Evolutionary conservation across 306 rosid species (phyloP), one percentile per base, ranked within the genome.

Genomic region (Morella rubra): DNA sequence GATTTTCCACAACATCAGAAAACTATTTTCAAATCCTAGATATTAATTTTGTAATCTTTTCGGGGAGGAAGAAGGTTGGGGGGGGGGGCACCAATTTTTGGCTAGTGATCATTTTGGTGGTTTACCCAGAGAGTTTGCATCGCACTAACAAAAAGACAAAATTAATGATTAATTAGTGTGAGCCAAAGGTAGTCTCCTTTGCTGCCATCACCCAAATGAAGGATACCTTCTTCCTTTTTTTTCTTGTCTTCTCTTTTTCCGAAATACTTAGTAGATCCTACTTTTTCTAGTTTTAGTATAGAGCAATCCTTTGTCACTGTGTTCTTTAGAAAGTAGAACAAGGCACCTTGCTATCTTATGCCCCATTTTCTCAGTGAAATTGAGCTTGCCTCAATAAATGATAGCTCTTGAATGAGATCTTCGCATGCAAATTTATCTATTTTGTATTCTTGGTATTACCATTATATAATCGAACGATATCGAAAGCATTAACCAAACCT

Each of bases 241-340:
- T 24, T 55, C 7, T 50, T 13, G 1, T 8, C 11, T 49, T 49
- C 12, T 50, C 7, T 45, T 45, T 45, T 45, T 11, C 1, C 1
- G 0, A 8, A 11, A 58, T 22, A 22, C 20, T 58, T 22, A 19
- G 3, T n/a, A n/a, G 8, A 20, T 22, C 64, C 64, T 58, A 60
- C 44, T 60, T 24, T 58, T 60, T 27, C 44, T 60, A 4, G 12
- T 60, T 10, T 60, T 22, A 58, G 42, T 65, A 41, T 41, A 8
- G 24, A 66, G 71, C 71, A 66, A 18, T 66, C 71, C 18, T 42
- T 42, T 8, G 18, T 42, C 47, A 66, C 71, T 66, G 41, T 18
- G 71, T 65, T 24, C 5, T 61, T 6, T 12, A 61, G 9, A 19
- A 32, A 27, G 68, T 27, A 14, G 5, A 41, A 2, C 37, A 32